Evolutionary conservation across 306 rosid species (phyloP).

Genomic region (Ormosia emarginata): DNA sequence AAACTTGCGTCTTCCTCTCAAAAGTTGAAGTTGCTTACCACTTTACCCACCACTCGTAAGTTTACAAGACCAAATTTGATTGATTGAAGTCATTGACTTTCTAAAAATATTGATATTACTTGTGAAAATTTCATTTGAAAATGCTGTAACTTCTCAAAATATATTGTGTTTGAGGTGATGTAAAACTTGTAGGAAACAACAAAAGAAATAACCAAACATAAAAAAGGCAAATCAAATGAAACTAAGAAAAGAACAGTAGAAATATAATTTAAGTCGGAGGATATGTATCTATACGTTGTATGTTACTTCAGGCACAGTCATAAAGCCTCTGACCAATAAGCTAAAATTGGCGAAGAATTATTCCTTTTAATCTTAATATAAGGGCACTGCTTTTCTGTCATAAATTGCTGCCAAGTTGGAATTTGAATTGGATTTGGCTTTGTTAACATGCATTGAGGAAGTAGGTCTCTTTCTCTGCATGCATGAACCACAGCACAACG

Average conservation of each 20-base stretch:
- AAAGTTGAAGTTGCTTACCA: too few relatives aligned
- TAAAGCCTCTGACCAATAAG: neutral
- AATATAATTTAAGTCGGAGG: too few relatives aligned
- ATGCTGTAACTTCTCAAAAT: neutral
- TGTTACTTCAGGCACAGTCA: neutral
- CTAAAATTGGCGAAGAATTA: neutral
- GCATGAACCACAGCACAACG: neutral
- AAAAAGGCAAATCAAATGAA: neutral
- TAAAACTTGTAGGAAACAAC: neutral
- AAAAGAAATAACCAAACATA: neutral
- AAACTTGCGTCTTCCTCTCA: too few relatives aligned
- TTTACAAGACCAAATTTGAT: too few relatives aligned
- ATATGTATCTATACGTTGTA: neutral
- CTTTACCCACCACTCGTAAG: too few relatives aligned
- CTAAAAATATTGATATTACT: neutral
- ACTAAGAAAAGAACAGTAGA: too few relatives aligned
- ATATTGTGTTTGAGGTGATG: neutral
- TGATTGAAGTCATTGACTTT: neutral
- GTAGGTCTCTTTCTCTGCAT: neutral
- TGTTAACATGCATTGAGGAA: neutral
- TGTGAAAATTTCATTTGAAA: neutral
- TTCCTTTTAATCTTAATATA: neutral
- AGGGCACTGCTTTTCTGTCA: neutral
- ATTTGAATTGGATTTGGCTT: neutral
- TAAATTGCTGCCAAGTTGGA: neutral